phyloP scores from a whole-genome alignment of 2,329 filamentous ascomycete genomes.

The Diaporthe sp. region DNA sequence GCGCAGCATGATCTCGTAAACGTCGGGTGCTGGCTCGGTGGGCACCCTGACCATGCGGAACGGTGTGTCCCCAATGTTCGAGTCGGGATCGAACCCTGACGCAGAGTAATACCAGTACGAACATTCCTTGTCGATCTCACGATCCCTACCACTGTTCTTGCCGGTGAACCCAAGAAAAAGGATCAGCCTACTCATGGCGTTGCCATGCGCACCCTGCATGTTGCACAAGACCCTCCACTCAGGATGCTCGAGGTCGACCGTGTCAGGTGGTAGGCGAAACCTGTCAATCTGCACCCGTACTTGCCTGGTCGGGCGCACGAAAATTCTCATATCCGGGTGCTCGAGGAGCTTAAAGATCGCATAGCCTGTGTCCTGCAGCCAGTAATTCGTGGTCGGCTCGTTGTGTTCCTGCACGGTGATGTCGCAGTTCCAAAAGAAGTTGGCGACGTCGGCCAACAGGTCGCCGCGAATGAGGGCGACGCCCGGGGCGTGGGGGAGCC shows the following conservation, averaged over 20 bases:
- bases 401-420: not conserved
- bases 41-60: not conserved
- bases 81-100: fast-evolving
- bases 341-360: no score
- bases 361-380: not conserved
- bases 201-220: not conserved
- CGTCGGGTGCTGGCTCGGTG: not conserved
- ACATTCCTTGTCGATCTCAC: not conserved
- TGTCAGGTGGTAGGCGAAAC: not conserved
- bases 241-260: not conserved
- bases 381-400: not conserved
- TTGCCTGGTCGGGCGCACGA: not conserved
- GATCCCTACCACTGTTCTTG: no score
- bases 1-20: not conserved
- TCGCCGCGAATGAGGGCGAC: not conserved
- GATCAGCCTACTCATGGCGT: not conserved
- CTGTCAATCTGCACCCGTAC: not conserved
- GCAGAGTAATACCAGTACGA: not conserved
- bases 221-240: not conserved
- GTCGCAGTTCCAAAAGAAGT: slow-evolving; percentile 10
- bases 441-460: not conserved
- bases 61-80: not conserved
- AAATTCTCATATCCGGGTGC: no score
- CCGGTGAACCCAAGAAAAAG: not conserved
- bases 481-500: not conserved